phyloP scores from a whole-genome alignment of 768 basidiomycete genomes.

The Pholiota molesta region DNA sequence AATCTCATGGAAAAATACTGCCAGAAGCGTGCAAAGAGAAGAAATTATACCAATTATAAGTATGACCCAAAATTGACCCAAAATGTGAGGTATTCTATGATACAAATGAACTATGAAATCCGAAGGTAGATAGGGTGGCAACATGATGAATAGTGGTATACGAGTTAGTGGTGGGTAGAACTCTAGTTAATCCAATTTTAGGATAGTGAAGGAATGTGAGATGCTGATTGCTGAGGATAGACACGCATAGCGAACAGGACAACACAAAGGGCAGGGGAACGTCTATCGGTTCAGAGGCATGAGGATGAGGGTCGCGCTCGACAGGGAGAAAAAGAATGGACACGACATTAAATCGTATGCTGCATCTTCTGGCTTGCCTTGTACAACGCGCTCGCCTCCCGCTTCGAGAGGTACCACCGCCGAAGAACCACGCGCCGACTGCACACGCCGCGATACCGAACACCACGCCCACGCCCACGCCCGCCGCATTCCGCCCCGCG shows the following conservation, averaged over 20 bases:
- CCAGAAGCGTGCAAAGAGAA: too few species aligned
- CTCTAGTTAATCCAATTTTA: neutral
- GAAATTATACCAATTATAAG: neutral
- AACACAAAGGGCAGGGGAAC: neutral
- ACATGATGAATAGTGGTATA: neutral
- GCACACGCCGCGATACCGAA: constrained; percentile 46
- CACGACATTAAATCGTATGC: neutral
- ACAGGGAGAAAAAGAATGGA: too few species aligned
- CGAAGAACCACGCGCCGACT: constrained; percentile 49
- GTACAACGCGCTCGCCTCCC: constrained; percentile 12
- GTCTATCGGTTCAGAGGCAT: neutral
- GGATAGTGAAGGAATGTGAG: neutral
- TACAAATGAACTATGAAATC: neutral
- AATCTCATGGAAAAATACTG: too few species aligned
- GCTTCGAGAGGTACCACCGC: constrained; percentile 41
- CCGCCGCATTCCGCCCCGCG: constrained; percentile 6
- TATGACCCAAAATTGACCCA: neutral
- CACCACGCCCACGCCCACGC: constrained; percentile 54
- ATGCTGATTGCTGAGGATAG: neutral
- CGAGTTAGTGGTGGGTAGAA: neutral
- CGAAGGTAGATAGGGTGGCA: neutral
- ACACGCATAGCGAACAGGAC: neutral
- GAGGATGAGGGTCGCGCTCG: neutral
- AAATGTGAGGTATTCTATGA: neutral
- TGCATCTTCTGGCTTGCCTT: neutral